Evolutionary conservation across 768 basidiomycete species (phyloP).

Genomic region (Naematelia aurantialba): DNA sequence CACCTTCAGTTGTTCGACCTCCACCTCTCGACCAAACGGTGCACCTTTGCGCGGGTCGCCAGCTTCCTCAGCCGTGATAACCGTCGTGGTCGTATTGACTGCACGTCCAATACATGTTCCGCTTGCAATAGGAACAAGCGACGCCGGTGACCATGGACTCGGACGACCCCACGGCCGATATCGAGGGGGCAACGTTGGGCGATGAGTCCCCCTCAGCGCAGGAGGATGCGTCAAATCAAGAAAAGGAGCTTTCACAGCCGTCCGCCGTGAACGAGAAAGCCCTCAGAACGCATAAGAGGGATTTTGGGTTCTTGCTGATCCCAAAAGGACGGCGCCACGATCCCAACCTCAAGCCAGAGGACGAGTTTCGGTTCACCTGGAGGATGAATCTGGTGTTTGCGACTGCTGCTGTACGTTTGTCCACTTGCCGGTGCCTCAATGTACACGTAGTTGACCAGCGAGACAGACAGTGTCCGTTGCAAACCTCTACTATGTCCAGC

Average conservation of each 20-base stretch:
- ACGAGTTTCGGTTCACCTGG: conserved; percentile 32
- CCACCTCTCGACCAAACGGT: no score
- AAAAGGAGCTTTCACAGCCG: neutral
- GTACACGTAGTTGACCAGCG: neutral
- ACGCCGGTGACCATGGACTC: neutral
- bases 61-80: neutral
- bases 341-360: conserved; percentile 28
- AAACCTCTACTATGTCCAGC: conserved; percentile 71
- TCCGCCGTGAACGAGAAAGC: neutral
- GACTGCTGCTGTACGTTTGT: conserved; percentile 59
- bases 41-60: no score
- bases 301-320: conserved; percentile 66
- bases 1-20: no score
- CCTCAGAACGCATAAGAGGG: conserved; percentile 40
- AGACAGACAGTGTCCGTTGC: conserved; percentile 40
- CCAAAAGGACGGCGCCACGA: conserved; percentile 58
- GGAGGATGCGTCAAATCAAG: neutral
- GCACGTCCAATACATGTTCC: no score
- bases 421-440: neutral
- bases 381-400: conserved; percentile 60
- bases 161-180: neutral
- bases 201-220: neutral
- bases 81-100: neutral
- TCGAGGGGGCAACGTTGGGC: neutral
- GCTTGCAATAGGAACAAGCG: neutral